These are phyloP conservation scores for Microcyclosporella mali DNA, from an alignment of 2,329 filamentous ascomycete species.

Conservation along the genomic window DNA sequence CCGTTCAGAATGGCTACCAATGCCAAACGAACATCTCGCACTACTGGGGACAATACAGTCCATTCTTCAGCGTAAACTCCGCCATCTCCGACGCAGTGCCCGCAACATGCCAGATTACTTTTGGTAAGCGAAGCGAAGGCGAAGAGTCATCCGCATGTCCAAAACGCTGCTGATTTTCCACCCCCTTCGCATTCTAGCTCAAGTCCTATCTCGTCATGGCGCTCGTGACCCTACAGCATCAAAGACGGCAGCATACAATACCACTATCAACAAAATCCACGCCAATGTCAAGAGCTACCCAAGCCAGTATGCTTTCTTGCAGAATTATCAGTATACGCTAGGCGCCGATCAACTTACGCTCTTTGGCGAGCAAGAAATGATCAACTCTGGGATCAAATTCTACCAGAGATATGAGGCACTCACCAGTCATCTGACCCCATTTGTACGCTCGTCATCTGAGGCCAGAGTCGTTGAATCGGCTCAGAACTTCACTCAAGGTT, in stretches of 20 bases:
- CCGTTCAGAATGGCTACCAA: conserved; percentile 49
- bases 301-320: conserved; percentile 62
- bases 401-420: conserved; percentile 66
- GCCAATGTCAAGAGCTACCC: conserved; percentile 50
- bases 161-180: too few relatives aligned
- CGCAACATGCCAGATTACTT: conserved; percentile 64
- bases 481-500: conserved; percentile 68
- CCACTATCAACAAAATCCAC: conserved; percentile 62
- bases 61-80: conserved; percentile 71
- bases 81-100: conserved; percentile 57
- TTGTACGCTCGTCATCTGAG: conserved; percentile 65
- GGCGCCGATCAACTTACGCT: conserved; percentile 62
- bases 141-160: too few relatives aligned
- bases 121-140: too few relatives aligned
- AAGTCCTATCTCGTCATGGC: conserved; percentile 77
- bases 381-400: conserved; percentile 70
- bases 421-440: conserved; percentile 54
- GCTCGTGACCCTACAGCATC: conserved; percentile 69
- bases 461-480: conserved; percentile 69
- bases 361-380: conserved; percentile 64
- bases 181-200: too few relatives aligned
- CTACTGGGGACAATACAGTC: conserved; percentile 78
- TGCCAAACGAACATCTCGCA: conserved; percentile 58
- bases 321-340: conserved; percentile 64
- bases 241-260: conserved; percentile 60